Evolutionary conservation across 306 rosid species (phyloP).

Genomic region (Gleditsia sinensis): DNA sequence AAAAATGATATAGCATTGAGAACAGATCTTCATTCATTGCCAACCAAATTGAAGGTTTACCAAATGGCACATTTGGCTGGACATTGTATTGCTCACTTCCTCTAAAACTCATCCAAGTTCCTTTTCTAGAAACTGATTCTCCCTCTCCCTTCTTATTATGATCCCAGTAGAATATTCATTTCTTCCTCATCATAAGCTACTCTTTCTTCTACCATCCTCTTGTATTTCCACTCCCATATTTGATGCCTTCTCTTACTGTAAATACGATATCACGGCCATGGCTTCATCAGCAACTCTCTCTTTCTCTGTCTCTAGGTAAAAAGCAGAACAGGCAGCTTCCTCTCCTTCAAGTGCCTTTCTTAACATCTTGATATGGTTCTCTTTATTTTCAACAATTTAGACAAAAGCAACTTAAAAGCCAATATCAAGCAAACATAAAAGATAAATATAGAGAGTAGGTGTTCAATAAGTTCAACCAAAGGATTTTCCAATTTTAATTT

Average conservation of each 20-base stretch:
- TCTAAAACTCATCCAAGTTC: conserved; percentile 45
- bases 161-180: conserved; percentile 55
- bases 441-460: background rate
- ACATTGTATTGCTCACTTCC: conserved; percentile 31
- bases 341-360: conserved; percentile 52
- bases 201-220: conserved; percentile 59
- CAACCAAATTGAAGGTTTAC: conserved; percentile 20
- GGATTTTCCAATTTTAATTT: background rate
- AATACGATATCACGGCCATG: conserved; percentile 61
- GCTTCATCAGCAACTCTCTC: conserved; percentile 74
- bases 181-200: conserved; percentile 62
- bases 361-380: conserved; percentile 35
- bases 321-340: conserved; percentile 45
- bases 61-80: conserved; percentile 19
- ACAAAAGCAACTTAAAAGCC: background rate
- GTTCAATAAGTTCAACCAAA: background rate
- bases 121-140: conserved; percentile 55
- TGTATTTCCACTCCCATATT: conserved; percentile 54
- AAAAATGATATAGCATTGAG: background rate
- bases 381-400: conserved; percentile 34
- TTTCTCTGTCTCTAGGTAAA: conserved; percentile 61
- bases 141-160: conserved; percentile 55
- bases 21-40: conserved; percentile 20
- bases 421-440: background rate
- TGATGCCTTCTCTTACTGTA: conserved; percentile 57